Evolutionary conservation across 2,329 filamentous ascomycete species (phyloP).

Genomic region (Ramularia endophylla): DNA sequence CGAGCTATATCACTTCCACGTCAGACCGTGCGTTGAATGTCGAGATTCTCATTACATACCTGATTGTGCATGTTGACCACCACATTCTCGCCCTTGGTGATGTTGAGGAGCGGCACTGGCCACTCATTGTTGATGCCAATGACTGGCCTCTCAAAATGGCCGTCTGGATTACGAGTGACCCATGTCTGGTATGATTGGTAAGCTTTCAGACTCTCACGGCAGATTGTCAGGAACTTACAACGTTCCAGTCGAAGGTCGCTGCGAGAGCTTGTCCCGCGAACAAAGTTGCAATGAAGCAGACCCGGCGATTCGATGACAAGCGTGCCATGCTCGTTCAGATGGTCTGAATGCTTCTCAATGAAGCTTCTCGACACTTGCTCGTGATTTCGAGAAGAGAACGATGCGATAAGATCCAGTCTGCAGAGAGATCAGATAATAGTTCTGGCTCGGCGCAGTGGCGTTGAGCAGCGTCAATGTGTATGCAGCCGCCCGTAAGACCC

Average conservation of each 20-base stretch:
- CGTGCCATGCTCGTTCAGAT: too few relatives aligned
- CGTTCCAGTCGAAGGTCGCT: constrained; percentile 18
- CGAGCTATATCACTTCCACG: constrained; percentile 36
- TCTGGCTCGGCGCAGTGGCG: too few relatives aligned
- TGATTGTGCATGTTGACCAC: constrained; percentile 64
- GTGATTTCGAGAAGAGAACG: too few relatives aligned
- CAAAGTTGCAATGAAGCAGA: constrained; percentile 7
- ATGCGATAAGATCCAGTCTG: too few relatives aligned
- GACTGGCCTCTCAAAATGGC: constrained; percentile 42
- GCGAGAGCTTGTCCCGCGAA: constrained; percentile 11
- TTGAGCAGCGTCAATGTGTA: too few relatives aligned
- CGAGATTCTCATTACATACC: constrained; percentile 10
- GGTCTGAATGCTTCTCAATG: too few relatives aligned
- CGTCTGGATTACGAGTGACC: constrained; percentile 52
- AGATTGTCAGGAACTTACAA: constrained; percentile 1
- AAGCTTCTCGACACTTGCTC: too few relatives aligned
- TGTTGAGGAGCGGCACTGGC: constrained; percentile 66
- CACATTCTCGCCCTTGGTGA: constrained; percentile 67
- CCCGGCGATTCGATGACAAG: background rate
- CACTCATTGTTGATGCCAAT: constrained; percentile 70
- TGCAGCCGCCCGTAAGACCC: too few relatives aligned
- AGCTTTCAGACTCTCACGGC: constrained; percentile 30
- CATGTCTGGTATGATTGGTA: constrained; percentile 44
- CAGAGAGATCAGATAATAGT: too few relatives aligned
- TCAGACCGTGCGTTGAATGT: background rate